Base-by-base conservation (phyloP, 768 basidiomycete species). In the Tulasnella calospora region DNA sequence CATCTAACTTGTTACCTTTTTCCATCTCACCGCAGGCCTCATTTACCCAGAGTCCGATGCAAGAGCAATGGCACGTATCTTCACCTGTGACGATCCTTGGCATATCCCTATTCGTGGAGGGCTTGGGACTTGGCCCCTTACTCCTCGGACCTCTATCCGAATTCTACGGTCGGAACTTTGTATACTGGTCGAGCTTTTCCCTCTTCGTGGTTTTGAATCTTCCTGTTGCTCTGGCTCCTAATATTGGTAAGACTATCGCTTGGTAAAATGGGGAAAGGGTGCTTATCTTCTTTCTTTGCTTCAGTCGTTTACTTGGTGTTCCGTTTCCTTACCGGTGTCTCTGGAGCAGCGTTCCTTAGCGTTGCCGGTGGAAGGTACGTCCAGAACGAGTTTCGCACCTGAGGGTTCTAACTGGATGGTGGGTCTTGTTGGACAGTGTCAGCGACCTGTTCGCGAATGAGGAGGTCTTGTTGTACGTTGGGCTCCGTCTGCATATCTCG, bases 211-310 rank as follows among this genome's bases (percentile, higher is more conserved):
- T 88, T 1, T 87, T 92, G 77, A 89, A 90, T 27, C 91, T 91
- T 81, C 91, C 92, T 0, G 89, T 92, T 6, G 91, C 92, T 0
- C 94, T 95, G 79, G 88, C 92, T 0, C 90, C 89, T 4, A 86
- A 92, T 81, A 87, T 90, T 30, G 87, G 91, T 91, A 73, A 71
- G 88, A 19, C 17, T 27, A 27, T 51, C 74, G n/a, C n/a, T n/a
- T n/a, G n/a, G n/a, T n/a, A n/a, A n/a, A n/a, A n/a, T n/a, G n/a
- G n/a, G n/a, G n/a, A n/a, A n/a, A n/a, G n/a, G n/a, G n/a, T n/a
- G n/a, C n/a, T n/a, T n/a, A n/a, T n/a, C n/a, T n/a, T n/a, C n/a
- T n/a, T n/a, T n/a, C n/a, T 36, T 15, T 33, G 9, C 19, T n/a
- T 13, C 79, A 89, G 90, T 86, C 7, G 88, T 91, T 0, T 89